Evolutionary conservation across 306 rosid genomes (phyloP), one percentile per base, ranked within the genome.

Genomic region (Trifolium dubium): DNA sequence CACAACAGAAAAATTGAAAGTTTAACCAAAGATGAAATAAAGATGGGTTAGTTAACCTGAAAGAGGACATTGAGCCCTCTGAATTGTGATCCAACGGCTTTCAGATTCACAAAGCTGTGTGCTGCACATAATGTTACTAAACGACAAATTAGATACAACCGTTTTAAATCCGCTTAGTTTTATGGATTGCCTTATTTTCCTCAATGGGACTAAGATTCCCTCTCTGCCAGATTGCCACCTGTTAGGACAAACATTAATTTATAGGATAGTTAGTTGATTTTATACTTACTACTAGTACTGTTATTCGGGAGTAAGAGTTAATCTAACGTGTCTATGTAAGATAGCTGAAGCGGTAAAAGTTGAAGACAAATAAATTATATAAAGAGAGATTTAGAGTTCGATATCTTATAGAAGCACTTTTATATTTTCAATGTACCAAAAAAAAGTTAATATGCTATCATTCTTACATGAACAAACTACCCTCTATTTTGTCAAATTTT

Each of bases 81-180:
- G 85, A 70, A 76, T 74, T 54, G 44, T 43, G 29, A 68, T 83
- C 83, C 77, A 81, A 82, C 88, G 84, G 86, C 87, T 74, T 84
- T 74, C 47, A 44, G 61, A 31, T 39, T 5, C 5, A 30, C 72
- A 75, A 88, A 85, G 84, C 92, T 73, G 85, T 86, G 91, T 86
- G 86, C 86, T 46, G 60, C 60, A 60, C 44, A 47, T 67, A 67
- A 61, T 73, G n/a, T 53, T 15, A 31, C 13, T 18, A 76, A 41
- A 74, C 14, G 83, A 78, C 80, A 78, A 4, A 63, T 39, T 4
- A 29, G 19, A 51, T 46, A 41, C 59, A 51, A 53, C 73, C 70
- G 83, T 75, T 83, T 79, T 41, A 39, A 41, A 71, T 75, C 70
- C 28, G 37, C 79, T 61, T 47, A 6, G 29, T 47, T 67, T 58